phyloP scores from a whole-genome alignment of 768 basidiomycete genomes.

The Leccinellum albellum region DNA sequence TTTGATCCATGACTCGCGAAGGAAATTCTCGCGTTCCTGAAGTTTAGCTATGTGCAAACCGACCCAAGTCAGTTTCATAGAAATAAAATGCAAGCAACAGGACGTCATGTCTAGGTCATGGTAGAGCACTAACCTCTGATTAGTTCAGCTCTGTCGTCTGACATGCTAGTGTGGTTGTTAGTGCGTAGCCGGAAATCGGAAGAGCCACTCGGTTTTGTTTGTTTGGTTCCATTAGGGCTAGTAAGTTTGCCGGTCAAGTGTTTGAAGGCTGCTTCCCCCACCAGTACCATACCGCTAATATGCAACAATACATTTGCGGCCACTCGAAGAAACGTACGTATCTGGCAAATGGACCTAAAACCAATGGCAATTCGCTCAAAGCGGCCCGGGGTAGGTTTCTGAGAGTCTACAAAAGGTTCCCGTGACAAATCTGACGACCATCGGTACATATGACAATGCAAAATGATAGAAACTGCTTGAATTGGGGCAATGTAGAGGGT shows the following conservation, averaged over 20 bases:
- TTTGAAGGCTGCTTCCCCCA: too few relatives aligned
- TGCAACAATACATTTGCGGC: not conserved
- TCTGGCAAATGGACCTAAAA: not conserved
- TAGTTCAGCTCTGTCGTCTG: constrained; percentile 33
- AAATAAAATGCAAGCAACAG: not conserved
- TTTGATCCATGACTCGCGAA: constrained; percentile 92
- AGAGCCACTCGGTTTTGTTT: constrained; percentile 1
- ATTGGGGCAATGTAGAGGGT: too few relatives aligned
- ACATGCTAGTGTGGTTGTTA: constrained; percentile 19
- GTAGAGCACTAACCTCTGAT: constrained; percentile 26
- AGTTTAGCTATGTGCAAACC: constrained; percentile 47
- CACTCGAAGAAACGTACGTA: not conserved
- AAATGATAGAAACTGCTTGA: not conserved
- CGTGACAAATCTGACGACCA: not conserved
- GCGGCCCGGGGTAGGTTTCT: too few relatives aligned
- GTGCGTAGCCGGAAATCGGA: not conserved
- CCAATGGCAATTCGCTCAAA: too few relatives aligned
- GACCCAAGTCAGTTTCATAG: not conserved
- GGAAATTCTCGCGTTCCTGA: constrained; percentile 64
- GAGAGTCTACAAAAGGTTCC: too few relatives aligned
- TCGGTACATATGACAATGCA: not conserved
- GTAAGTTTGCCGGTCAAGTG: too few relatives aligned
- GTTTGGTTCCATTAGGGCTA: constrained; percentile 12
- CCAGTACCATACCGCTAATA: not conserved
- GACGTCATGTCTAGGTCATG: not conserved